phyloP scores from a whole-genome alignment of 176 grass and related monocot species.

The Hordeum marinum region DNA sequence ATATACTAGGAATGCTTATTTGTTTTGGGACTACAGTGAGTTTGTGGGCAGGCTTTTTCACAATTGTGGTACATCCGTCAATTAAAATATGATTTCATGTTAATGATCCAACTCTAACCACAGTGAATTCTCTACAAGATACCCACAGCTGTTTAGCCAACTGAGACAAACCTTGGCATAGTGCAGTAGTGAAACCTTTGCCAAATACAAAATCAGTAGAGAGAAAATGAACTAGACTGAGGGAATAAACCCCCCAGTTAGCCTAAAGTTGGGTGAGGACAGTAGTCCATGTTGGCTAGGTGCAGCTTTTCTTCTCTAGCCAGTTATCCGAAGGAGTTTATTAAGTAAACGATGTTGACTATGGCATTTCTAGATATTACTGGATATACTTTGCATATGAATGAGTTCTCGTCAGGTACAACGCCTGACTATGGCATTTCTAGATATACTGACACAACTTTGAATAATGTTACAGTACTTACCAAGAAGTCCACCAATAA shows the following conservation, averaged over 20 bases:
- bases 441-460: conserved; percentile 11
- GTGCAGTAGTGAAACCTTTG: not conserved
- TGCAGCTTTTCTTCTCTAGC: not conserved
- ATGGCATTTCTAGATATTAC: not conserved
- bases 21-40: not conserved
- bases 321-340: not conserved
- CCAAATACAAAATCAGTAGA: not conserved
- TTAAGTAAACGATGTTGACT: not conserved
- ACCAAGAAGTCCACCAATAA: conserved; percentile 97
- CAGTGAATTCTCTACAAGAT: not conserved
- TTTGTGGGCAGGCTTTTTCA: conserved; percentile 1
- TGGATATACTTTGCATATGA: not conserved
- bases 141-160: not conserved
- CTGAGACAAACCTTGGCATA: not conserved
- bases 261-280: not conserved
- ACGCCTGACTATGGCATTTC: conserved; percentile 16
- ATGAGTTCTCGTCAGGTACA: not conserved
- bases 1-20: not conserved
- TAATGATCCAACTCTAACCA: conserved; percentile 16
- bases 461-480: conserved; percentile 2
- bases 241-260: not conserved
- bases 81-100: conserved; percentile 4
- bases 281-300: not conserved
- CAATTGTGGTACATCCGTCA: not conserved
- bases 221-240: not conserved